Evolutionary conservation across 1,139 yeast genomes (phyloP), one percentile per base, ranked within the genome.

Genomic region (Nakaseomyces nivariensis): DNA sequence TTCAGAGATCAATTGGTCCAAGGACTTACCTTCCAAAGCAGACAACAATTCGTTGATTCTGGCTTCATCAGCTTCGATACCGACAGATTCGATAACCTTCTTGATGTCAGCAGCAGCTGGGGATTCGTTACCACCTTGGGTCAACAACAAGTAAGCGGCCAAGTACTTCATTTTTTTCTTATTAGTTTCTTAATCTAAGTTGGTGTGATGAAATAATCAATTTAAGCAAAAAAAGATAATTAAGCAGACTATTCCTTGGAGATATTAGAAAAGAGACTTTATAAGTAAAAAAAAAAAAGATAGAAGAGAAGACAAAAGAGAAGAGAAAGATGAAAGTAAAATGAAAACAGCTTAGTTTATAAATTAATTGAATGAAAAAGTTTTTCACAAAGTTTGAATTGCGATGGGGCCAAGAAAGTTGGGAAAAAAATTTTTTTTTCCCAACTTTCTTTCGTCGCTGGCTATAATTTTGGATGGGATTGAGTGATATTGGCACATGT

Each of bases 101-200:
- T 84, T 84, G 83, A 90, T 79, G 77, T 89, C 96, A 67, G 85
- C 82, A 66, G 94, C 95, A 63, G 96, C 78, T 77, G 97, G 97
- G 67, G 92, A 73, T 66, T 82, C 72, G 79, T 82, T 82, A 75
- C 92, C 92, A 75, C 89, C 88, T 75, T 83, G 85, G 70, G 75
- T 83, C 72, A 85, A 82, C 76, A 85, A 81, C 75, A 85, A 82
- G 80, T 85, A 85, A 77, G 94, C 90, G 76, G 94, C 94, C 77
- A 85, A 78, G 82, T 85, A 85, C 78, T 83, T 85, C 94, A 85
- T 80, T 76, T 81, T 80, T 81, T 80, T 84, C 61, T 59, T 53
- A 49, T 55, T 50, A 43, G 51, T 51, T 43, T 37, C 13, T 45
- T 36, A 6, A 34, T 34, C 37, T 34, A 43, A 48, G 42, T 47